Base-by-base conservation (phyloP, 805 yeast species). In the Yarrowia hollandica region DNA sequence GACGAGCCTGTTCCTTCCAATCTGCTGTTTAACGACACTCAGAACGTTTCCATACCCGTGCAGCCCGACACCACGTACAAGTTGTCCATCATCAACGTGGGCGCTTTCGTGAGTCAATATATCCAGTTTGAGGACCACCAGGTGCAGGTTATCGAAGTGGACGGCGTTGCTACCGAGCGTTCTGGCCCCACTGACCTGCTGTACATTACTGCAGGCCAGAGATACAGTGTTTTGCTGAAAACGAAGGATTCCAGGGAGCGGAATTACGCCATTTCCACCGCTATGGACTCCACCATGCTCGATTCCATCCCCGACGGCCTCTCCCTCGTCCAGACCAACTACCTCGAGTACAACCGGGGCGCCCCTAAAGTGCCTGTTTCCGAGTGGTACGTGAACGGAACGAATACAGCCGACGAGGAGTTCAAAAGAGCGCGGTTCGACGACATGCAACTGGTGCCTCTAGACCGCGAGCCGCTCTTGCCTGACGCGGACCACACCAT, bases 71-170 rank as follows among this genome's bases (percentile, higher is more conserved):
- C 82, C 28, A 90, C 96, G 18, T 92, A 92, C 71, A 75, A 86
- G 64, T 65, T 92, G 64, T 81, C 96, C 71, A 74, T 91, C 60
- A 79, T 86, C 66, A 92, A 91, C 73, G 78, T 82, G 62, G 97
- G 97, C 69, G 91, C 95, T 38, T 90, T 92, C 70, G 86, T 87
- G 9, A 88, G 96, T 8, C 96, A 90, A 72, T 88, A 85, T 73
- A 72, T 92, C 68, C 88, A 83, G 77, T 81, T 91, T 70, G 96
- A 92, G 73, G 96, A 84, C 72, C 96, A 91, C 74, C 81, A 79
- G 30, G 79, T 91, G 74, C 83, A 88, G 5, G 85, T 91, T 50
- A 85, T 92, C 63, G 97, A 90, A 68, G 86, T 90, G 48, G 97
- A 91, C 71, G 97, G 97, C 70, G 75, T 90, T 38, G 80, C 85